Evolutionary conservation across 495 filamentous ascomycete species (phyloP), one percentile per base, ranked within the genome.

Genomic region (Penicillium odoratum): DNA sequence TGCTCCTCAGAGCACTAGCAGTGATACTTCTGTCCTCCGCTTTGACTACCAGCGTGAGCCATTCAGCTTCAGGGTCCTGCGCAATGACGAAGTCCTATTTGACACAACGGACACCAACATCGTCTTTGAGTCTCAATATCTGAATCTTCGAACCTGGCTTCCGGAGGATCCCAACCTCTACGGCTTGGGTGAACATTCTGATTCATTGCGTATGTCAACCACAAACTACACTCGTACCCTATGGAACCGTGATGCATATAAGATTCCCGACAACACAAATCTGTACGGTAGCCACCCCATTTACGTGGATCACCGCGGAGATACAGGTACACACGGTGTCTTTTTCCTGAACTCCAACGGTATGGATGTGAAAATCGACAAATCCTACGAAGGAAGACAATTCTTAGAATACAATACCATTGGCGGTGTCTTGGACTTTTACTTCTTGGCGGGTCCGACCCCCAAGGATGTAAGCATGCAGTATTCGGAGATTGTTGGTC

Each of bases 381-480:
- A 85, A 60, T 82, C 79, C 11, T 71, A 74, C 31, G 71, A 78
- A 21, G 80, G 77, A 0, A 81, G 82, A 7, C 88, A 92, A 64
- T 93, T 88, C 59, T 80, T 96, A 31, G 89, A 95, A 72, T 96
- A 93, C 75, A 92, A 94, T 64, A 84, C 83, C 21, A 74, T 95
- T 1, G 90, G 91, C 43, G 92, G 92, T 28, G 80, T 94, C 15
- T 57, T 96, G 9, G 92, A 96, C 69, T 84, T 96, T 45, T 94
- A 93, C 72, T 93, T 95, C 74, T 67, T 94, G 18, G 80, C 87
- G 50, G 92, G 91, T 2, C 86, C 89, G 0, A 81, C 75, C 43
- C 88, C 91, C 0, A 79, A 85, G 53, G 83, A 89, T 51, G 91
- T 92, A 1, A 79, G 87, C 18, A 73, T 79, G 67, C 88, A 94